Percentiles rank a stretch among this genome's conserved stretches.
These are phyloP conservation scores for Monilinia fructicola DNA, from an alignment of 2,329 filamentous ascomycete species.

Conservation along the genomic window DNA sequence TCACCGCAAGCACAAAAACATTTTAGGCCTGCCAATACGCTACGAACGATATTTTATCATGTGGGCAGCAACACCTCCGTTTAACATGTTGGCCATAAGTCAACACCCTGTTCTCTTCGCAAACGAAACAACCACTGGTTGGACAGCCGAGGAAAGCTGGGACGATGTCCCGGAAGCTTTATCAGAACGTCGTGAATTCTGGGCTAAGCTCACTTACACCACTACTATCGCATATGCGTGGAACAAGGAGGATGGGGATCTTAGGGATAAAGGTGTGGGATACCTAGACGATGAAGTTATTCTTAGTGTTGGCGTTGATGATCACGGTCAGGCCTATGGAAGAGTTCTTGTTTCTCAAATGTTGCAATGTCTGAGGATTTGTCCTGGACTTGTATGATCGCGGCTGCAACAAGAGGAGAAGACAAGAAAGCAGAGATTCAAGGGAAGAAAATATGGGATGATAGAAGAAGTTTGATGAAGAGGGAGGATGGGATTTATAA, in stretches of 20 bases:
- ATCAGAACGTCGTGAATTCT: constrained; percentile 28
- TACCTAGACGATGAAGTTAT: constrained; percentile 45
- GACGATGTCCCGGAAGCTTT: constrained; percentile 34
- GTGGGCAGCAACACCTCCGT: constrained; percentile 42
- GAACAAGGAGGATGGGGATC: constrained; percentile 38
- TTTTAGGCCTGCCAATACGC: constrained; percentile 40
- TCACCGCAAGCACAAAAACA: constrained; percentile 43
- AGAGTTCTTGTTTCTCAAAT: constrained; percentile 40
- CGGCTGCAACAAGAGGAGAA: too few species aligned
- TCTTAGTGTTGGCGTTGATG: constrained; percentile 43
- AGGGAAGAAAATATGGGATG: background rate
- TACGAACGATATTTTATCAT: constrained; percentile 44
- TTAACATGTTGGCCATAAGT: constrained; percentile 42
- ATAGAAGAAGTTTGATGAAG: background rate
- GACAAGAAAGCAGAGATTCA: background rate
- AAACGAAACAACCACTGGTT: constrained; percentile 43
- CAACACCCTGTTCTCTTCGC: constrained; percentile 41
- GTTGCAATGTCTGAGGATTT: constrained; percentile 42
- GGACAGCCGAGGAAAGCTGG: constrained; percentile 42
- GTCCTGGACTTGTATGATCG: constrained; percentile 50
- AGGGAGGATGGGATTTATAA: background rate
- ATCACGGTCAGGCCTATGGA: constrained; percentile 42
- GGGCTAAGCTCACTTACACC: constrained; percentile 44
- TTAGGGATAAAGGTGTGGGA: constrained; percentile 41
- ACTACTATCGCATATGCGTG: constrained; percentile 44